A percentile compares a stretch with the other conserved stretches of the same genome.
Evolutionary conservation across 1,284 basidiomycete species (phyloP).

Genomic region (Porodaedalea pini): DNA sequence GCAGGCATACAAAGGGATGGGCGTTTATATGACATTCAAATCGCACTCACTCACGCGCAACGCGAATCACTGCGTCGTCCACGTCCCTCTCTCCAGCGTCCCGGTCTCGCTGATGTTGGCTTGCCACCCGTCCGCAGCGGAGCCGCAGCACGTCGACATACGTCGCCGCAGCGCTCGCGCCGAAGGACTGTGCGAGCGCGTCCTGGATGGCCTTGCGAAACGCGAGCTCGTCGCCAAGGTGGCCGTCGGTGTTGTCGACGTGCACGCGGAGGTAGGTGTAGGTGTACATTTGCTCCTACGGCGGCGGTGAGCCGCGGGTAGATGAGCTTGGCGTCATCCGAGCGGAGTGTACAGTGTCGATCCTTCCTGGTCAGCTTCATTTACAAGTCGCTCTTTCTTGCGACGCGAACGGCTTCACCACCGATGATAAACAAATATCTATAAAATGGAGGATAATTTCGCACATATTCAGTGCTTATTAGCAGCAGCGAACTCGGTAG

Average conservation of each 20-base stretch:
- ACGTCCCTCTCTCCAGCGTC: constrained; percentile 31
- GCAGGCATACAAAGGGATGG: background rate
- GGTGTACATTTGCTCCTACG: background rate
- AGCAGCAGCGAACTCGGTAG: too few relatives aligned
- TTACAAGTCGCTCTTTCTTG: too few relatives aligned
- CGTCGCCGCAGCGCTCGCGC: constrained; percentile 35
- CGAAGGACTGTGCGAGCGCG: constrained; percentile 41
- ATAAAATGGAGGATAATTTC: too few relatives aligned
- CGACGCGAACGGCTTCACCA: too few relatives aligned
- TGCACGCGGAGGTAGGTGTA: constrained; percentile 19
- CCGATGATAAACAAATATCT: too few relatives aligned
- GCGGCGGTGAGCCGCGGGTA: too few relatives aligned
- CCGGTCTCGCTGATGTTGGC: background rate
- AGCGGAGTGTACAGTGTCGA: too few relatives aligned
- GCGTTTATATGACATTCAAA: background rate
- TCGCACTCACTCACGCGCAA: constrained; percentile 30
- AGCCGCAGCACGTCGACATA: constrained; percentile 43
- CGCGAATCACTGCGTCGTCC: constrained; percentile 35
- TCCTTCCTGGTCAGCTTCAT: too few relatives aligned
- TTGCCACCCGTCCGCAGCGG: background rate
- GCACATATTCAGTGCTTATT: too few relatives aligned
- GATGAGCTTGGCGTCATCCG: too few relatives aligned
- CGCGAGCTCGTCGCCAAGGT: constrained; percentile 32
- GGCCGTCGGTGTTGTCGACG: background rate
- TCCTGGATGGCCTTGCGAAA: constrained; percentile 43